Conservation (phyloP, 1,284 basidiomycete genomes). For the Leccinum fallax region DNA sequence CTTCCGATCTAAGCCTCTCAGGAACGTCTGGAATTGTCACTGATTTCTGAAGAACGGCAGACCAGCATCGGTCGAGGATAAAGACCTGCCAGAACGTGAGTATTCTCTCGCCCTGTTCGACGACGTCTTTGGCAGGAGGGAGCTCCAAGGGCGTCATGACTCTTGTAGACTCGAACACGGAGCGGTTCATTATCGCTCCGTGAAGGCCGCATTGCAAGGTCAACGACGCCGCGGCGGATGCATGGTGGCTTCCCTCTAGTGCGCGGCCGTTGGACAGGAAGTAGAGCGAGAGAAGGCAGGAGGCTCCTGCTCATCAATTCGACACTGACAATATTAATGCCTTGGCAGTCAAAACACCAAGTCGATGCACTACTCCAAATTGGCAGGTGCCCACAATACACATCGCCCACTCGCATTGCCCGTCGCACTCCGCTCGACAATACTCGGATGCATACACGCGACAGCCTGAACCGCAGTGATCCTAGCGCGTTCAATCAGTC, state of each 20-base stretch:
- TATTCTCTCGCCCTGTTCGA: conserved; percentile 64
- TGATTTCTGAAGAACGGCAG: conserved; percentile 40
- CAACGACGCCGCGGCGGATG: conserved; percentile 65
- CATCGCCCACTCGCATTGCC: conserved; percentile 79
- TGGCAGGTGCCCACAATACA: conserved; percentile 70
- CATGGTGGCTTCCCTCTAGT: conserved; percentile 73
- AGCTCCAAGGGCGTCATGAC: conserved; percentile 48
- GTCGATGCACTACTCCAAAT: conserved; percentile 12
- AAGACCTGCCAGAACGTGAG: conserved; percentile 74
- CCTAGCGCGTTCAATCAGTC: conserved; percentile 39
- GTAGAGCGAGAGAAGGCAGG: conserved; percentile 71
- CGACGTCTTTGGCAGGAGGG: conserved; percentile 55
- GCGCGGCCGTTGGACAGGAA: conserved; percentile 72
- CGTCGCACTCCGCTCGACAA: conserved; percentile 70
- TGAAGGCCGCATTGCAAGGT: conserved; percentile 71
- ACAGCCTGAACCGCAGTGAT: conserved; percentile 81
- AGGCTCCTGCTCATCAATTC: too few species aligned
- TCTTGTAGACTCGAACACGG: conserved; percentile 37
- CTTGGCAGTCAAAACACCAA: background rate
- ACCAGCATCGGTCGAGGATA: conserved; percentile 68
- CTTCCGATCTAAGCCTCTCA: too few species aligned
- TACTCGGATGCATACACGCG: conserved; percentile 79
- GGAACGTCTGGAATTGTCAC: conserved; percentile 30
- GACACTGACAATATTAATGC: too few species aligned
- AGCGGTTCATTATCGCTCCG: conserved; percentile 43